Evolutionary conservation across 176 grass and related monocot genomes (phyloP), one percentile per base, ranked within the genome.

Genomic region (Triticum turgidum): DNA sequence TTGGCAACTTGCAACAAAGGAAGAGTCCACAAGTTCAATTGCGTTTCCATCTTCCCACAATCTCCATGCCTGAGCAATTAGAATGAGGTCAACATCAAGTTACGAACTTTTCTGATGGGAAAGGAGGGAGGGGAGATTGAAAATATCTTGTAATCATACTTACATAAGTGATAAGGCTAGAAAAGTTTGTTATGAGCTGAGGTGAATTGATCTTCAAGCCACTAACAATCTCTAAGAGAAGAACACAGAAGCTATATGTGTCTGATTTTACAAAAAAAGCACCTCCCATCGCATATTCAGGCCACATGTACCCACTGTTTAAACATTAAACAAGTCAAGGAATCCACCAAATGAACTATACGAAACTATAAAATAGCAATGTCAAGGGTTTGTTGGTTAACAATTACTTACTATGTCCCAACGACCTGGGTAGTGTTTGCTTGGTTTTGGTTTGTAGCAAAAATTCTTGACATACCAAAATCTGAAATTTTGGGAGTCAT

Each of bases 401-500:
- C 42, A 11, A 45, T 11, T 88, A 87, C 86, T 88, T 51, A 93
- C 88, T 88, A 85, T 32, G 91, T 93, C 34, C 91, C 86, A 9
- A 86, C 86, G 71, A 90, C 82, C 4, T 65, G 64, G 1, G 56
- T 83, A 13, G 86, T 93, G n/a, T n/a, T 87, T 86, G 29, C 91
- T 33, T 83, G 65, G 2, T 66, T 22, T 37, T 93, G 65, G 5
- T 88, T 66, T 1, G 69, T 37, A 7, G 65, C 14, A 35, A 90
- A 93, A 22, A 90, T 88, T 27, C 85, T 88, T 47, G 85, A 88
- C 70, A 86, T 90, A 3, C 91, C 88, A 18, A 93, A 93, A 77
- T 93, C 91, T 22, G 91, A 90, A 73, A 93, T 93, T 62, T 93
- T 93, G 5, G 91, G 82, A 13, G 14, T 83, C 72, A 93, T 82